phyloP scores from a whole-genome alignment of 176 grass and related monocot genomes.

The Avena sativa region DNA sequence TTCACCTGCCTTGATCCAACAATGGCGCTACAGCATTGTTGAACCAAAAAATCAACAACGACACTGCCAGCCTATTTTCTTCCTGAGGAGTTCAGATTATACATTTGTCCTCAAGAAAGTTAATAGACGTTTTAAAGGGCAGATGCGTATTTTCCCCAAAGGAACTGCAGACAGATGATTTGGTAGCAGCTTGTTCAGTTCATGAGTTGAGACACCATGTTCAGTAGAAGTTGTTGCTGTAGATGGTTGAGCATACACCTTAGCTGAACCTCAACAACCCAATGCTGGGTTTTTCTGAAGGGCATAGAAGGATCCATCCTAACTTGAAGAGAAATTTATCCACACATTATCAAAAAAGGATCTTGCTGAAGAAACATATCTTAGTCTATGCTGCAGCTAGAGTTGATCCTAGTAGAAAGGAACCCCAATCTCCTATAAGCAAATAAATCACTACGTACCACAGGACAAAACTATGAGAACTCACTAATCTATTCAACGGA shows the following conservation, averaged over 20 bases:
- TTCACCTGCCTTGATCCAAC: neutral
- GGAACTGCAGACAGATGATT: conserved; percentile 2
- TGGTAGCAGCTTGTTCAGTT: conserved; percentile 15
- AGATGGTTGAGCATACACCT: conserved; percentile 64
- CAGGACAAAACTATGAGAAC: too few relatives aligned
- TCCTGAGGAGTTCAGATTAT: neutral
- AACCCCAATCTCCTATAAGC: too few relatives aligned
- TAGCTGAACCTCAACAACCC: conserved; percentile 80
- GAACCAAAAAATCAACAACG: conserved; percentile 25
- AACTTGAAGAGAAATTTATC: conserved; percentile 50
- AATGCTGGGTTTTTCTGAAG: conserved; percentile 76
- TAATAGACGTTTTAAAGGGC: too few relatives aligned
- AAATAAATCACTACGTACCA: too few relatives aligned
- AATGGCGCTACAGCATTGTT: neutral
- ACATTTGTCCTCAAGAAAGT: neutral
- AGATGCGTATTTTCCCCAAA: too few relatives aligned
- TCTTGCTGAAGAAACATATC: neutral
- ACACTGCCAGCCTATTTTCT: conserved; percentile 12
- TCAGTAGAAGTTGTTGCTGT: neutral
- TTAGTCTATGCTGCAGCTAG: neutral
- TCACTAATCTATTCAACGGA: too few relatives aligned
- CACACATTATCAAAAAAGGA: neutral
- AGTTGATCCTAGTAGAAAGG: neutral
- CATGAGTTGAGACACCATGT: conserved; percentile 65
- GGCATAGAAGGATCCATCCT: conserved; percentile 83